A percentile compares a stretch with the other conserved stretches of the same genome.
Evolutionary conservation across 2,329 filamentous ascomycete genomes (phyloP).

Genomic region (Ophiostoma pallidulum): DNA sequence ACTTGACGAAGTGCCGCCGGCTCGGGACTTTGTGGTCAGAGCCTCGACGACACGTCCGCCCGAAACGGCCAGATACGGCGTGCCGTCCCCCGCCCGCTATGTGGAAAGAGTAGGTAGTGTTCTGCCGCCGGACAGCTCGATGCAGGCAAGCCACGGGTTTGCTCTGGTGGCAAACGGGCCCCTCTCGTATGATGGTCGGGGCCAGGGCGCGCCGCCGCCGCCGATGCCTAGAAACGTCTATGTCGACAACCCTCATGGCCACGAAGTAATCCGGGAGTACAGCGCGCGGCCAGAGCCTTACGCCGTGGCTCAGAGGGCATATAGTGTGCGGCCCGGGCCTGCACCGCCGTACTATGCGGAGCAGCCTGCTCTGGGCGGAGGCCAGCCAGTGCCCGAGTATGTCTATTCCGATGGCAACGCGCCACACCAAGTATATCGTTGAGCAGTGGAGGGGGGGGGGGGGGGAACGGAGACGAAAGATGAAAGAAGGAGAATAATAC

Average conservation of each 20-base stretch:
- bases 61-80: constrained; percentile 22
- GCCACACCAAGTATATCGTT: constrained; percentile 12
- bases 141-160: constrained; percentile 5
- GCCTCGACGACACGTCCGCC: constrained; percentile 45
- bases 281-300: constrained; percentile 23
- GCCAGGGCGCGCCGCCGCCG: background rate
- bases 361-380: background rate
- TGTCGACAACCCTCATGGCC: background rate
- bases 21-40: constrained; percentile 45
- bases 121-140: constrained; percentile 32
- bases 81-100: constrained; percentile 18
- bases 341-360: constrained; percentile 12
- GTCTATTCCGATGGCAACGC: constrained; percentile 33
- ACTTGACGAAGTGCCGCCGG: constrained; percentile 25
- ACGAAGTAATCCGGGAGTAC: constrained; percentile 7
- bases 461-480: no score
- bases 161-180: no score
- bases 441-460: no score
- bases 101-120: constrained; percentile 40
- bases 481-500: no score
- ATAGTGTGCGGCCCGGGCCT: constrained; percentile 26
- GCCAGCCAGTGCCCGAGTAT: constrained; percentile 29
- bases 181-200: background rate
- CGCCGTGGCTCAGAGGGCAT: constrained; percentile 27
- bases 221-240: background rate